These are phyloP conservation scores for Penicillium parvum DNA, from an alignment of 495 filamentous ascomycete species.

Conservation along the genomic window DNA sequence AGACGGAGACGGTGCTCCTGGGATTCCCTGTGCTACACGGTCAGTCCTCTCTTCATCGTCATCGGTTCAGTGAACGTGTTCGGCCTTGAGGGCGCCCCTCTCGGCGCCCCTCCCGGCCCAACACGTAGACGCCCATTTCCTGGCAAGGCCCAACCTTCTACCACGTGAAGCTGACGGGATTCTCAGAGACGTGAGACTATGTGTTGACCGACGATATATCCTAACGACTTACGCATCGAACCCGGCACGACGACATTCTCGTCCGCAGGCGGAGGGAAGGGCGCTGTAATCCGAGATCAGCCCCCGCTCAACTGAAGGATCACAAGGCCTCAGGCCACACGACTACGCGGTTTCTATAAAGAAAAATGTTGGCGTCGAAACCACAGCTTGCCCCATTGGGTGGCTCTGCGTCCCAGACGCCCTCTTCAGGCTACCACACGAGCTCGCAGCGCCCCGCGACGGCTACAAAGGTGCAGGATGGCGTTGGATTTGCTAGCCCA, in stretches of 20 bases:
- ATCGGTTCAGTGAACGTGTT: too few species aligned
- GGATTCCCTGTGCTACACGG: slow-evolving; percentile 10
- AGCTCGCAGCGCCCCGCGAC: slow-evolving; percentile 47
- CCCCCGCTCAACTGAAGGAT: background rate
- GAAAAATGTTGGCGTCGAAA: slow-evolving; percentile 86
- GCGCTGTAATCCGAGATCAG: slow-evolving; percentile 1
- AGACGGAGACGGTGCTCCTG: background rate
- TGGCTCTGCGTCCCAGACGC: slow-evolving; percentile 50
- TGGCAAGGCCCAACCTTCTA: slow-evolving; percentile 1
- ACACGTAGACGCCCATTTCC: background rate
- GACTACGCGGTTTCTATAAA: too few species aligned
- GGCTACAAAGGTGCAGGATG: slow-evolving; percentile 53
- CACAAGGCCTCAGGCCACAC: background rate
- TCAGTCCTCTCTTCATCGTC: slow-evolving; percentile 5
- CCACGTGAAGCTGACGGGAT: slow-evolving; percentile 10
- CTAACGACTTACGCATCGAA: slow-evolving; percentile 7
- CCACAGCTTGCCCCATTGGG: slow-evolving; percentile 64
- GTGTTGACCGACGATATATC: slow-evolving; percentile 13
- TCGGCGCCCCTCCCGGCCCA: slow-evolving; percentile 6
- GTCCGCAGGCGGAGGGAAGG: slow-evolving; percentile 12
- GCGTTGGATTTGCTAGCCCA: slow-evolving; percentile 70
- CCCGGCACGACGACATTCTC: slow-evolving; percentile 6
- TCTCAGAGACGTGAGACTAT: slow-evolving; percentile 14
- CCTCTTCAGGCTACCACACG: slow-evolving; percentile 51
- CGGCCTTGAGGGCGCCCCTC: background rate